Evolutionary conservation across 192 early-diverging fungal species (phyloP).

Genomic region (Rhizophagus sp.): DNA sequence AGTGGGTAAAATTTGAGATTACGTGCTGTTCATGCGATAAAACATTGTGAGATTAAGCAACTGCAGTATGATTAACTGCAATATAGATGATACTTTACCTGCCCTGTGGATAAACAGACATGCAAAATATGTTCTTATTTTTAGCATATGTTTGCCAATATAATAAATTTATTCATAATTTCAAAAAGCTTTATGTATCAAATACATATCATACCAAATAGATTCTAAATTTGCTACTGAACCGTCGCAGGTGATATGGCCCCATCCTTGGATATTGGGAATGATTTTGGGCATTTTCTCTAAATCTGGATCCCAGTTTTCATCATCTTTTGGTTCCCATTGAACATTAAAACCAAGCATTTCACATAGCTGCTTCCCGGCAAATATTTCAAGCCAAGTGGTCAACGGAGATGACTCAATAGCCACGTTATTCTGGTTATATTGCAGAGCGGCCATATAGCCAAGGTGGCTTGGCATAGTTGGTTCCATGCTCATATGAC

Average conservation of each 20-base stretch:
- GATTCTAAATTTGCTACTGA: conserved; percentile 15
- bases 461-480: neutral
- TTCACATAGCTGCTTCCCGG: neutral
- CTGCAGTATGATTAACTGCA: no score
- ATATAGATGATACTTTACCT: neutral
- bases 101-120: neutral
- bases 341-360: conserved; percentile 11
- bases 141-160: no score
- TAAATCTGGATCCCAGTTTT: neutral
- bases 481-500: neutral
- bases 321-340: neutral
- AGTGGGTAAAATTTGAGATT: conserved; percentile 4
- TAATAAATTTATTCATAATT: no score
- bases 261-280: neutral
- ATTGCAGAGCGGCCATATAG: neutral
- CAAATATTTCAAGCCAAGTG: conserved; percentile 14
- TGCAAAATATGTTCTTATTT: neutral
- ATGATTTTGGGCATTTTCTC: neutral
- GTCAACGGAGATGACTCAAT: conserved; percentile 10
- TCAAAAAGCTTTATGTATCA: no score
- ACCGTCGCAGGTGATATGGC: conserved; percentile 8
- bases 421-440: neutral
- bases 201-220: neutral
- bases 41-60: no score
- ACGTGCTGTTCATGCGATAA: neutral